Conservation (phyloP, 345 rosid species). For the Brassica juncea region DNA sequence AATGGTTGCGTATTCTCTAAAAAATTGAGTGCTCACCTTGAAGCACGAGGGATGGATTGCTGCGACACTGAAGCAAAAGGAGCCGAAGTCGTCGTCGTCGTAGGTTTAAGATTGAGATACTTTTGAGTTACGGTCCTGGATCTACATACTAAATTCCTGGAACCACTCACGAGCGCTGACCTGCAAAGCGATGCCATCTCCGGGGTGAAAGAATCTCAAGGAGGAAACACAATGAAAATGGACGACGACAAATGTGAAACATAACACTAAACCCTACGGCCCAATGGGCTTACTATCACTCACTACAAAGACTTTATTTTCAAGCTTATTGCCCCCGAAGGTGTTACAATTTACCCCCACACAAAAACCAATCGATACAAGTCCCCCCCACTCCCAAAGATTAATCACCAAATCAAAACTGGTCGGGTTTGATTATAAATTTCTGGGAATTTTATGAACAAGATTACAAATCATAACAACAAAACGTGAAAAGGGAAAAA, state of each 20-base stretch:
- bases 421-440: not conserved
- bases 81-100: constrained; percentile 36
- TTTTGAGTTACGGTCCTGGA: not conserved
- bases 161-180: not conserved
- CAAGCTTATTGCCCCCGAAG: not conserved
- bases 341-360: not conserved
- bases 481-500: not conserved
- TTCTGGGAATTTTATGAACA: constrained; percentile 20
- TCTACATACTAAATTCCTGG: not conserved
- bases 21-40: constrained; percentile 27
- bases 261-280: constrained; percentile 4
- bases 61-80: constrained; percentile 48
- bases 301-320: not conserved
- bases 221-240: not conserved
- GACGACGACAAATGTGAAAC: not conserved
- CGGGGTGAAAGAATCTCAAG: not conserved
- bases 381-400: not conserved
- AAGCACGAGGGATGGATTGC: constrained; percentile 46
- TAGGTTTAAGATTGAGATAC: not conserved
- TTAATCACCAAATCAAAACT: not conserved
- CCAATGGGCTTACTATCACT: not conserved
- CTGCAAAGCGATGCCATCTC: not conserved
- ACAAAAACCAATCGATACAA: not conserved
- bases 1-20: not conserved
- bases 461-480: constrained; percentile 25